Evolutionary conservation across 352 stramenopile species (phyloP).

Genomic region (Globisporangium spinosum): DNA sequence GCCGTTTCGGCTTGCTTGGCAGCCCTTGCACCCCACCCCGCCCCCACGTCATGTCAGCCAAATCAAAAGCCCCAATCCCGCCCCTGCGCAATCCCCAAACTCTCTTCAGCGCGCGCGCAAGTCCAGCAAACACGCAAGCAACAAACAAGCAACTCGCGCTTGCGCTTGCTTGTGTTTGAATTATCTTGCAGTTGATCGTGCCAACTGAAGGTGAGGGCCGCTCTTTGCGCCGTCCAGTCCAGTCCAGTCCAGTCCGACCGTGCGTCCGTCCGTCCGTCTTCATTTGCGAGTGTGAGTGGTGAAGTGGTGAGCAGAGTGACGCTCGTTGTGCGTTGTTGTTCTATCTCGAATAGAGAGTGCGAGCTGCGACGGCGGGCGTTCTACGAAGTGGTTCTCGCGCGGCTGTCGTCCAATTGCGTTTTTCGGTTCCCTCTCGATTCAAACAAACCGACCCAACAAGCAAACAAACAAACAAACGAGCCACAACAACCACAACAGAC

Average conservation of each 20-base stretch:
- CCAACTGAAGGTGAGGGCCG: not conserved
- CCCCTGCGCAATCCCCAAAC: not conserved
- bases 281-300: not conserved
- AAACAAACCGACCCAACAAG: constrained; percentile 12
- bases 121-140: not conserved
- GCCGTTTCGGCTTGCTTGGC: not conserved
- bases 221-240: not conserved
- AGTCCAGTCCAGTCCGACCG: constrained; percentile 1
- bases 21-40: not conserved
- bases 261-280: not conserved
- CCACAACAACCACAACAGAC: not conserved
- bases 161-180: not conserved
- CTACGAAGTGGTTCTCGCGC: constrained; percentile 4
- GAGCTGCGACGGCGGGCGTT: not conserved
- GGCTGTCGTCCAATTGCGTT: constrained; percentile 12
- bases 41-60: not conserved
- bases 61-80: constrained; percentile 1
- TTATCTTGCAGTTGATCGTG: not conserved
- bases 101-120: not conserved
- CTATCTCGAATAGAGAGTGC: constrained; percentile 9
- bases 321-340: constrained; percentile 9
- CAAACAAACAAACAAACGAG: not conserved
- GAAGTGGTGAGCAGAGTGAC: not conserved
- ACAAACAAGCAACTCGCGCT: not conserved
- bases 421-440: constrained; percentile 5